These are phyloP conservation scores for Eragrostis curvula DNA, from an alignment of 176 grass and related monocot genomes.

Conservation along the genomic window DNA sequence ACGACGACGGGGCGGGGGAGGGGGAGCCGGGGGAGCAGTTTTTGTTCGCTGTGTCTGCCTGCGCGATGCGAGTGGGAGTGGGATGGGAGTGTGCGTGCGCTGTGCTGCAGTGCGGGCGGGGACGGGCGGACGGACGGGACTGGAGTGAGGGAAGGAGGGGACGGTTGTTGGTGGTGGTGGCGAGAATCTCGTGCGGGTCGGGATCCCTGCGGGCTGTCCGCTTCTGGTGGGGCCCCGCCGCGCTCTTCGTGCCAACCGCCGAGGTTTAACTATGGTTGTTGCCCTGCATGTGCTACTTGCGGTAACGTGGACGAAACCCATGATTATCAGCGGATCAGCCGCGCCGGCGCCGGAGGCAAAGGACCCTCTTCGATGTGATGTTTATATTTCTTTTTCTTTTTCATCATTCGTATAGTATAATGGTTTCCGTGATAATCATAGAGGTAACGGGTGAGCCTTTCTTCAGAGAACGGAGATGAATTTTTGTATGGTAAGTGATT, in stretches of 20 bases:
- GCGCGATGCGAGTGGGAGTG: not conserved
- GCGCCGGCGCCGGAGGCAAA: not conserved
- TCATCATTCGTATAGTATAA: too few species aligned
- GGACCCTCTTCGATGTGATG: not conserved
- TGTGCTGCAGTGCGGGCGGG: too few species aligned
- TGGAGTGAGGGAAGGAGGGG: not conserved
- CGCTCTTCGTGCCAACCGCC: not conserved
- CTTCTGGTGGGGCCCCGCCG: not conserved
- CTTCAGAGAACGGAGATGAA: too few species aligned
- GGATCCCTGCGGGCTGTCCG: conserved; percentile 17
- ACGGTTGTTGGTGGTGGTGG: conserved; percentile 12
- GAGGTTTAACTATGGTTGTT: conserved; percentile 17
- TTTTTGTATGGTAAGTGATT: too few species aligned
- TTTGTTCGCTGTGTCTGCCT: conserved; percentile 24
- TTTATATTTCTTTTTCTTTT: not conserved
- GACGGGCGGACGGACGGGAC: conserved; percentile 12
- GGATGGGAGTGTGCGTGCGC: not conserved
- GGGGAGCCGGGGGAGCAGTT: conserved; percentile 2
- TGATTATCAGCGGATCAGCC: too few species aligned
- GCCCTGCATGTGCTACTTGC: too few species aligned
- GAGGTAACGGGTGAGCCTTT: too few species aligned
- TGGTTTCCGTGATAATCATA: too few species aligned
- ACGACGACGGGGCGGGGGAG: conserved; percentile 14
- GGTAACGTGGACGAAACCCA: too few species aligned
- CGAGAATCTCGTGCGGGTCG: conserved; percentile 32